Evolutionary conservation across 805 yeast species (phyloP), one percentile per base, ranked within the genome.

Genomic region (Teunomyces atbi): DNA sequence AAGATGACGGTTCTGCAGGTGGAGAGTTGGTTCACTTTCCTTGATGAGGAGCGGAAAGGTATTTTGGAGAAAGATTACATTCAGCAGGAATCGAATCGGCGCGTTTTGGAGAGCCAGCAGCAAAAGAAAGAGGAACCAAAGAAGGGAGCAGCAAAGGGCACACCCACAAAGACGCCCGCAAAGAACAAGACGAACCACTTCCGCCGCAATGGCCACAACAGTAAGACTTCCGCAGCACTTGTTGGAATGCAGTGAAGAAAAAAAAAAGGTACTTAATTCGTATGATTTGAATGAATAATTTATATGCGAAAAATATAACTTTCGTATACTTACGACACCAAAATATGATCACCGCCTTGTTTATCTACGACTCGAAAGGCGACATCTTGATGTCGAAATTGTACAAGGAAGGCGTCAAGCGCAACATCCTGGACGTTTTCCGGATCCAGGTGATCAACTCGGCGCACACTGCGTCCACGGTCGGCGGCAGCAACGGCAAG

Each of bases 1-100:
- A 71, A 72, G 1, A 89, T 96, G 96, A 73, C 90, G 0, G 91
- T 90, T 63, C 96, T 89, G 58, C 96, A 89, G 61, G 81, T 92
- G 41, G 97, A 91, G 71, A 96, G 96, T 0, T 92, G 97, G 97
- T 84, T 85, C 1, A n/a, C n/a, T n/a, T n/a, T n/a, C n/a, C n/a
- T n/a, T n/a, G n/a, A n/a, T n/a, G n/a, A n/a, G n/a, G n/a, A n/a
- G n/a, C 69, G 86, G 46, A 85, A 86, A 85, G 60, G 90, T 15
- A 10, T 23, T 23, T 23, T 23, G 11, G 11, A 23, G 8, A 23
- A 4, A 1, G 26, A 23, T 23, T 23, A 23, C 26, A 23, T 7
- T 8, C 26, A 23, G 26, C 7, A 10, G 3, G 11, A 23, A 23
- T 23, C 26, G 20, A 5, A 4, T 4, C 20, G 20, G 20, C 20